A percentile compares a stretch with the other conserved stretches of the same genome.
Conservation (phyloP, 352 stramenopile species). For the Phytophthora fragariaefolia region DNA sequence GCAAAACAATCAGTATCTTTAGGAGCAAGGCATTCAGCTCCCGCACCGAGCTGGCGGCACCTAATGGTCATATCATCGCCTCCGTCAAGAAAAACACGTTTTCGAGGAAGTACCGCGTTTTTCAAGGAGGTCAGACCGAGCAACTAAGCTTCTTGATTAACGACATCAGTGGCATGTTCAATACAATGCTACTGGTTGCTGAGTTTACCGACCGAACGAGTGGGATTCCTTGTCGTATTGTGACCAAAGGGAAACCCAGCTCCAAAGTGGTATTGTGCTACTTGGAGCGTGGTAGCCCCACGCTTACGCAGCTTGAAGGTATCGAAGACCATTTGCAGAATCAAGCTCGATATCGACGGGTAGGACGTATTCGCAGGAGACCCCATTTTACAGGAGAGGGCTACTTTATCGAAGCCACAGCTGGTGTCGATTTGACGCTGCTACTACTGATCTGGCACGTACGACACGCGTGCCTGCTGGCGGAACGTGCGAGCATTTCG, state of each 20-base stretch:
- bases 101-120: neutral
- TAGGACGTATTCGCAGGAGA: neutral
- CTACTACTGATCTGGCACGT: neutral
- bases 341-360: neutral
- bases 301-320: neutral
- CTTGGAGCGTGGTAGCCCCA: neutral
- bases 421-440: neutral
- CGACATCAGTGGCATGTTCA: neutral
- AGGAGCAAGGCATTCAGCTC: neutral
- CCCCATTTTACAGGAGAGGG: neutral
- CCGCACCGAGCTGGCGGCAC: neutral
- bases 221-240: neutral
- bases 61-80: neutral
- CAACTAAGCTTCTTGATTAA: neutral
- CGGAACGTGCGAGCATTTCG: neutral
- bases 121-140: neutral
- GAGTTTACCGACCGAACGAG: neutral
- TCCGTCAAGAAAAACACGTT: neutral
- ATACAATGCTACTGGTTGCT: neutral
- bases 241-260: neutral
- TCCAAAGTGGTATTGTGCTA: neutral
- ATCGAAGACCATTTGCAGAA: neutral
- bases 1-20: neutral
- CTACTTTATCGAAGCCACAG: slow-evolving; percentile 3
- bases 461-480: neutral